These are phyloP conservation scores for Entoloma clypeatum DNA, from an alignment of 1,284 basidiomycete species.

Conservation along the genomic window DNA sequence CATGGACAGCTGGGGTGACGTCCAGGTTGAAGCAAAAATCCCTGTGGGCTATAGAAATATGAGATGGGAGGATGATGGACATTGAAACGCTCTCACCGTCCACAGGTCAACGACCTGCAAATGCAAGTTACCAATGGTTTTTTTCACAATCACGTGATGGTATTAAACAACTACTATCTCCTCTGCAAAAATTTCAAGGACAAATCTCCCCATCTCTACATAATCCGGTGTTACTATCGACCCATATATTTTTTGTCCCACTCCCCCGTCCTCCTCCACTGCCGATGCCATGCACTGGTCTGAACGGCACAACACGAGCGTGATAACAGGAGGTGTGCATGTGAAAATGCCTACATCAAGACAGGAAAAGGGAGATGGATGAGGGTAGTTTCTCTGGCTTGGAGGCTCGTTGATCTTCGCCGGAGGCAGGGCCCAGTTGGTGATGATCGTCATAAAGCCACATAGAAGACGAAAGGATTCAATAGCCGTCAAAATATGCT, in stretches of 20 bases:
- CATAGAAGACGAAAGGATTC: slow-evolving; percentile 49
- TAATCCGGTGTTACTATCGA: slow-evolving; percentile 9
- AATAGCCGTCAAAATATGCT: slow-evolving; percentile 47
- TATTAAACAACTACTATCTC: slow-evolving; percentile 1
- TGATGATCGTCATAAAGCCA: slow-evolving; percentile 50
- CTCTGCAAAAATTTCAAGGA: slow-evolving; percentile 9
- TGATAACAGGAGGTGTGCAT: too few species aligned
- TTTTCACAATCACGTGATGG: not conserved
- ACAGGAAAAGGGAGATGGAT: slow-evolving; percentile 38
- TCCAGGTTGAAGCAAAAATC: slow-evolving; percentile 20
- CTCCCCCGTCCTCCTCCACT: not conserved
- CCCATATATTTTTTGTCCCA: slow-evolving; percentile 1
- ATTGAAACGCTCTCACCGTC: too few species aligned
- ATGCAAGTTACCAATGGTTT: not conserved
- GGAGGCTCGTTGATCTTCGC: slow-evolving; percentile 19
- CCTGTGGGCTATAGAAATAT: slow-evolving; percentile 11
- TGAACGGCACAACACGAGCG: too few species aligned
- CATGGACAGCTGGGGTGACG: slow-evolving; percentile 61
- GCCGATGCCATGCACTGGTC: not conserved
- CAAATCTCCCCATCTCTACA: slow-evolving; percentile 8
- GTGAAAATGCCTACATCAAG: too few species aligned
- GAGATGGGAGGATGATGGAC: too few species aligned
- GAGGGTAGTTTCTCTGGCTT: slow-evolving; percentile 51
- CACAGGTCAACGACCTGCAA: too few species aligned
- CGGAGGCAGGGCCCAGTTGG: slow-evolving; percentile 60